phyloP scores from a whole-genome alignment of 2,329 filamentous ascomycete genomes.

The Aureobasidium sp. region DNA sequence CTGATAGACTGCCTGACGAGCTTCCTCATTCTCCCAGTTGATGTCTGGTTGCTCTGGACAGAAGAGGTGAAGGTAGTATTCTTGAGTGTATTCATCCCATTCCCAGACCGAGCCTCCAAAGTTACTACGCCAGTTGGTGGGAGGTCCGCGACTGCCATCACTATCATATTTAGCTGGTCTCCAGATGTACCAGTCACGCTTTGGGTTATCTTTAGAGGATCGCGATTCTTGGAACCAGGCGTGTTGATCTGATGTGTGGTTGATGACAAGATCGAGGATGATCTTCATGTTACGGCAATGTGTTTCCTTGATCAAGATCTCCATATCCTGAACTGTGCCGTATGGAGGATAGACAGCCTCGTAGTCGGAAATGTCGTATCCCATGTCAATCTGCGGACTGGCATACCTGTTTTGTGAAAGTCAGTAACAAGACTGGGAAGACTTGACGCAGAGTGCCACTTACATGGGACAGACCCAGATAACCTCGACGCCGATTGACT shows the following conservation, averaged over 20 bases:
- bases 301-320: slow-evolving; percentile 51
- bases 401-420: slow-evolving; percentile 29
- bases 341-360: slow-evolving; percentile 57
- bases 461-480: slow-evolving; percentile 45
- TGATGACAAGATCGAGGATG: slow-evolving; percentile 68
- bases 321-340: slow-evolving; percentile 58
- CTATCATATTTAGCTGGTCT: slow-evolving; percentile 33
- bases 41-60: slow-evolving; percentile 70
- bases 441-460: not conserved
- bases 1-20: slow-evolving; percentile 61
- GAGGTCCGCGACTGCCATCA: slow-evolving; percentile 55
- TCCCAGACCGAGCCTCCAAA: slow-evolving; percentile 54
- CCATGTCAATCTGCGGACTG: slow-evolving; percentile 58
- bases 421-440: not conserved
- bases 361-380: slow-evolving; percentile 63
- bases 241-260: slow-evolving; percentile 62
- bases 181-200: slow-evolving; percentile 52
- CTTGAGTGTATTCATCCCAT: slow-evolving; percentile 61
- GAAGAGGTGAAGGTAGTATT: slow-evolving; percentile 74
- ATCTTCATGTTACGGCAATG: slow-evolving; percentile 59
- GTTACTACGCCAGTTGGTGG: slow-evolving; percentile 66
- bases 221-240: slow-evolving; percentile 51
- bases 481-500: slow-evolving; percentile 52
- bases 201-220: slow-evolving; percentile 40
- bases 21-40: slow-evolving; percentile 71